These are phyloP conservation scores for Mallotus nudiflorus DNA, from an alignment of 345 rosid genomes.

Conservation along the genomic window DNA sequence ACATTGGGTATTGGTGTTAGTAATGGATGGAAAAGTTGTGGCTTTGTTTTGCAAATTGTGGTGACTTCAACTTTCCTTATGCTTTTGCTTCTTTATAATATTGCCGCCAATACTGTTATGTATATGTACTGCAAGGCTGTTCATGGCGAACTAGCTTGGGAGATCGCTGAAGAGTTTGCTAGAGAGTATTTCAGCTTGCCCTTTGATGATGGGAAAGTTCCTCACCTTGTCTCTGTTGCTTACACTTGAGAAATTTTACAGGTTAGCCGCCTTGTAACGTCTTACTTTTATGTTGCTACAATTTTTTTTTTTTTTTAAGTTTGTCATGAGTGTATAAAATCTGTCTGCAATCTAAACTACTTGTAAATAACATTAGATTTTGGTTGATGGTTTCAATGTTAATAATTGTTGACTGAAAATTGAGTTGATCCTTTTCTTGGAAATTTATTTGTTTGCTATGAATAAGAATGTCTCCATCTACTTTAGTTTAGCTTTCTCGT, in stretches of 20 bases:
- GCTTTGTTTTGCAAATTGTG: constrained; percentile 49
- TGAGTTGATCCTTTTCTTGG: neutral
- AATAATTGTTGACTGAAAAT: neutral
- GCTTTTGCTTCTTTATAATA: constrained; percentile 31
- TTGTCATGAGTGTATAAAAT: neutral
- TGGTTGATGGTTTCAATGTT: neutral
- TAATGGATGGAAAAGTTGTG: constrained; percentile 45
- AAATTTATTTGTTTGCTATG: neutral
- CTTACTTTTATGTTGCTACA: neutral
- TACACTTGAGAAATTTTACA: constrained; percentile 11
- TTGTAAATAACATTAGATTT: constrained; percentile 7
- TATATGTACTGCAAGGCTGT: constrained; percentile 68
- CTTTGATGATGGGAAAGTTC: constrained; percentile 67
- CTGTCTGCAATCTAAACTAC: constrained; percentile 8
- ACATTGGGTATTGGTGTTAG: constrained; percentile 15
- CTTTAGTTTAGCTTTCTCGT: neutral
- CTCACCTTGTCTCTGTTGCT: constrained; percentile 53
- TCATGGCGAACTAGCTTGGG: constrained; percentile 66
- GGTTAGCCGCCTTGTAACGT: constrained; percentile 1
- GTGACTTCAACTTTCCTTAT: constrained; percentile 35
- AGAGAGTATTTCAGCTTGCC: constrained; percentile 72
- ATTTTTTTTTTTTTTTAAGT: neutral
- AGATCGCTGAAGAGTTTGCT: constrained; percentile 73
- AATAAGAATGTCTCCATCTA: neutral
- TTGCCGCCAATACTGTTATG: constrained; percentile 59